These are phyloP conservation scores for Calonectria pauciramosa DNA, from an alignment of 2,329 filamentous ascomycete genomes.

Conservation along the genomic window DNA sequence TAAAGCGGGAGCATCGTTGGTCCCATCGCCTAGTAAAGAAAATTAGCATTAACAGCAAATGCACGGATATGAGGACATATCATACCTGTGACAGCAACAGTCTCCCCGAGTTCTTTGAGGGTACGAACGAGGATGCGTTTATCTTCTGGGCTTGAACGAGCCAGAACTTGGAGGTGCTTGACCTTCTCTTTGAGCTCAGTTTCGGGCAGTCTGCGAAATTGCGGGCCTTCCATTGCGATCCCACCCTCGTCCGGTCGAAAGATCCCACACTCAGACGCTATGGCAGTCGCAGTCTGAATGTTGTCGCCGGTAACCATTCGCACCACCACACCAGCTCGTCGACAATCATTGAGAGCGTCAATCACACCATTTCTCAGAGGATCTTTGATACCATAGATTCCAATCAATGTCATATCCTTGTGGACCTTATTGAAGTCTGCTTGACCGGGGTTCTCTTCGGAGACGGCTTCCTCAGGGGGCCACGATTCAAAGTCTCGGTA, in stretches of 20 bases:
- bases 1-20: conserved; percentile 72
- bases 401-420: conserved; percentile 55
- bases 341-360: conserved; percentile 73
- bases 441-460: conserved; percentile 69
- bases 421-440: conserved; percentile 68
- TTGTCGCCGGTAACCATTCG: conserved; percentile 73
- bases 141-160: conserved; percentile 76
- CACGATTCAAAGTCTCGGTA: conserved; percentile 80
- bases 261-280: conserved; percentile 60
- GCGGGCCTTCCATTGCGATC: conserved; percentile 69
- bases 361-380: conserved; percentile 73
- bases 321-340: conserved; percentile 76
- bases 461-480: conserved; percentile 76
- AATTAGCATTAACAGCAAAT: background rate
- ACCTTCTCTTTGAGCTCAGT: conserved; percentile 66
- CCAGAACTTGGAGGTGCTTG: conserved; percentile 73
- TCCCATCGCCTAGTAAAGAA: conserved; percentile 63
- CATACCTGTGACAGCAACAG: conserved; percentile 65
- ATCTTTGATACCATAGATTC: conserved; percentile 75
- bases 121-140: conserved; percentile 73
- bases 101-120: conserved; percentile 74
- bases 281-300: conserved; percentile 59
- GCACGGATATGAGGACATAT: background rate
- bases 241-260: conserved; percentile 70
- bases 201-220: conserved; percentile 70